These are phyloP conservation scores for Bruguiera hainesii DNA, from an alignment of 441 rosid species.

Conservation along the genomic window DNA sequence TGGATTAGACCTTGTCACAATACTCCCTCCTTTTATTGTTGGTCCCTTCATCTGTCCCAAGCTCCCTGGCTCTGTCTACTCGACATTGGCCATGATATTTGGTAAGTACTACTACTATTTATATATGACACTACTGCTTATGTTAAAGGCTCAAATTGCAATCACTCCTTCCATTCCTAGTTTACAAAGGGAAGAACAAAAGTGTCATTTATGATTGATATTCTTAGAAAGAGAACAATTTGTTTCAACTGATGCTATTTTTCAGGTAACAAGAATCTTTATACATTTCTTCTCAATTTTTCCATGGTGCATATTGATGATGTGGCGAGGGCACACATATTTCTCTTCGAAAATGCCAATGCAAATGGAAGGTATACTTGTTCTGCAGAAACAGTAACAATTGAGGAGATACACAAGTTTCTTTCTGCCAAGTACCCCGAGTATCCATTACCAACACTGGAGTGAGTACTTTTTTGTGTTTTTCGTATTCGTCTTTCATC, in stretches of 20 bases:
- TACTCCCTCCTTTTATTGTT: slow-evolving; percentile 29
- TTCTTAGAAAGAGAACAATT: too few species aligned
- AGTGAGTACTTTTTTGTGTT: slow-evolving; percentile 26
- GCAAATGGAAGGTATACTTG: slow-evolving; percentile 43
- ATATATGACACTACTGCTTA: too few species aligned
- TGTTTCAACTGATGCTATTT: too few species aligned
- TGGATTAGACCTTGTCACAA: slow-evolving; percentile 32
- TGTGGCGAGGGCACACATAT: slow-evolving; percentile 43
- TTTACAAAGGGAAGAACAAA: too few species aligned
- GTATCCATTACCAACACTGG: slow-evolving; percentile 24
- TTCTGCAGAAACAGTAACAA: slow-evolving; percentile 23
- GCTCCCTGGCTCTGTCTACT: slow-evolving; percentile 27
- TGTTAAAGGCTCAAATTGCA: too few species aligned
- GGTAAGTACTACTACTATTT: slow-evolving; percentile 17
- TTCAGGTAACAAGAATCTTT: slow-evolving; percentile 24
- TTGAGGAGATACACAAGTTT: slow-evolving; percentile 23
- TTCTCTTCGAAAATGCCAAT: slow-evolving; percentile 29
- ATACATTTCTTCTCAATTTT: neutral
- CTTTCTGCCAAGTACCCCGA: slow-evolving; percentile 32
- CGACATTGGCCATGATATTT: slow-evolving; percentile 24
- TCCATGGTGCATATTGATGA: slow-evolving; percentile 41
- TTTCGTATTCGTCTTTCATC: too few species aligned
- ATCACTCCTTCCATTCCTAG: too few species aligned
- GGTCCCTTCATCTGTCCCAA: slow-evolving; percentile 44
- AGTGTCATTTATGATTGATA: too few species aligned